These are phyloP conservation scores for Citrullus amarus DNA, from an alignment of 306 rosid species.

Conservation along the genomic window DNA sequence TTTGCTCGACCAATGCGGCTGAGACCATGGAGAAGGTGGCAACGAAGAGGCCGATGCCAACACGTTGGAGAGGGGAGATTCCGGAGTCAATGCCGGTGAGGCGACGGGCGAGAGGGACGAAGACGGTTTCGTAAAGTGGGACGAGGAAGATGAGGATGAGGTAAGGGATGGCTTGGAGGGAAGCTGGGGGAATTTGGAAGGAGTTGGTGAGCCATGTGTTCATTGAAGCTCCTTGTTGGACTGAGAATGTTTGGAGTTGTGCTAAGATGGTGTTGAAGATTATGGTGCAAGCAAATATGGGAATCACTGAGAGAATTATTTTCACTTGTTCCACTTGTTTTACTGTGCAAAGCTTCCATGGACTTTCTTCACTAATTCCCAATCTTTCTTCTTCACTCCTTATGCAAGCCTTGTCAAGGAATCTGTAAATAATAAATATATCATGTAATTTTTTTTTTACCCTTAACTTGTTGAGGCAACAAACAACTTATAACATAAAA, in stretches of 20 bases:
- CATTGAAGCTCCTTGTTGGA: conserved; percentile 50
- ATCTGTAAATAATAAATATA: conserved; percentile 21
- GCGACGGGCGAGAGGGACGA: conserved; percentile 34
- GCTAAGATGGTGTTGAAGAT: conserved; percentile 57
- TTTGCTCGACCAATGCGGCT: conserved; percentile 41
- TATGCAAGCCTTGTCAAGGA: conserved; percentile 62
- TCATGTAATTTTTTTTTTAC: too few relatives aligned
- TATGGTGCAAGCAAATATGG: conserved; percentile 53
- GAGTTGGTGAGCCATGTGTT: conserved; percentile 20
- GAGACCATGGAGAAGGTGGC: conserved; percentile 51
- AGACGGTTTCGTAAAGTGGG: conserved; percentile 41
- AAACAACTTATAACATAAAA: too few relatives aligned
- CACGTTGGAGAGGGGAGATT: conserved; percentile 40
- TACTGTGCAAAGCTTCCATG: conserved; percentile 50
- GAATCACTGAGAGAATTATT: conserved; percentile 41
- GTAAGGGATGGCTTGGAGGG: conserved; percentile 59
- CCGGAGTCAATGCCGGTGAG: conserved; percentile 39
- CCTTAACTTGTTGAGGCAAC: too few relatives aligned
- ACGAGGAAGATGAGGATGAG: conserved; percentile 34
- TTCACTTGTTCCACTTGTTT: conserved; percentile 54
- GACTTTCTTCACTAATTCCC: conserved; percentile 34
- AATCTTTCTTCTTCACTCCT: conserved; percentile 23
- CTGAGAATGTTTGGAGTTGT: conserved; percentile 59
- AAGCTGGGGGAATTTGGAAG: conserved; percentile 53
- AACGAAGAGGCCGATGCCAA: conserved; percentile 44